Evolutionary conservation across 169 alveolate genomes (phyloP), one percentile per base, ranked within the genome.

Genomic region (Plasmodium gaboni): DNA sequence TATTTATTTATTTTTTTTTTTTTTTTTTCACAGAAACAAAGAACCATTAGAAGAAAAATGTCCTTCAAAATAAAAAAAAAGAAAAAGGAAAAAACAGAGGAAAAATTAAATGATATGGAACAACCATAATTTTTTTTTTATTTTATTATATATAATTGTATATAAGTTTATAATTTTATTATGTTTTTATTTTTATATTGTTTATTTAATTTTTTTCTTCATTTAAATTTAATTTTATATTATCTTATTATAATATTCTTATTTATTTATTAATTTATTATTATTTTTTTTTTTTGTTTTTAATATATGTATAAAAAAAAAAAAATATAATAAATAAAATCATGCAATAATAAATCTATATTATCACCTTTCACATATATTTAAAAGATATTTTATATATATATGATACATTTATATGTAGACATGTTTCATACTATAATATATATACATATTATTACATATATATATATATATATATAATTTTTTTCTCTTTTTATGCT

Each of bases 21-120:
- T 26, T 44, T 38, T 42, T 51, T 26, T 28, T 26, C 12, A 24
- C 46, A 80, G 90, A 80, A 48, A 64, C 90, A 67, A 42, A 80
- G 57, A 80, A 80, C 90, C 4, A 80, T 80, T 9, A 65, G 90
- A 50, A 50, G 83, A 80, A 80, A 73, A 57, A 80, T 80, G 78
- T 67, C 83, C 12, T 80, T 69, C 32, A 80, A 80, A 72, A 80
- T 42, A 15, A 80, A 80, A 53, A 80, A 80, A 67, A 57, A 42
- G 13, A 80, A 80, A 80, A 80, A 80, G 26, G 72, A 68, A 55
- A 15, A 57, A 4, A 6, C 60, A 0, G 50, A 6, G 2, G 42
- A 26, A 55, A 38, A 59, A 13, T 4, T 50, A 53, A 9, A 1
- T 15, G 83, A 67, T 10, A 51, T 67, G 32, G 10, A 51, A 32